Evolutionary conservation across 192 early-diverging fungal genomes (phyloP), one percentile per base, ranked within the genome.

Genomic region (Coemansia sp.): DNA sequence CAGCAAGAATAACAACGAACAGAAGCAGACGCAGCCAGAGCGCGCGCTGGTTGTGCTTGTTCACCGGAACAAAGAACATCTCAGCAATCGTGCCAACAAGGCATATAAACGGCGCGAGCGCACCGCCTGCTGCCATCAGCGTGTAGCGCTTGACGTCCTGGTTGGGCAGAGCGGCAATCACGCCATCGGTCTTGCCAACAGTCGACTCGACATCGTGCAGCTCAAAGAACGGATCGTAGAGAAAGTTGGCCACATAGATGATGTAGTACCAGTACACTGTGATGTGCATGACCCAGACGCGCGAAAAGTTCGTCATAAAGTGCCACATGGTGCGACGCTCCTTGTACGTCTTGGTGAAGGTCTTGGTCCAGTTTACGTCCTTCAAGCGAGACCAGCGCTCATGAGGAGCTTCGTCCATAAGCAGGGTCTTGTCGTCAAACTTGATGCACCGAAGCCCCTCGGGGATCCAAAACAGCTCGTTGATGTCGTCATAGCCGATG

Each of bases 281-380:
- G 42, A 94, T 69, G 67, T 94, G 90, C 71, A 94, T 88, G 61
- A 94, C 89, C 92, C 92, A 94, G 25, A 92, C 84, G 25, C 92
- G 90, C 34, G 88, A 88, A 58, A 94, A 92, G 77, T 92, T 94
- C 78, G 88, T 87, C 66, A 88, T 85, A 23, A 90, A 74, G 83
- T 94, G 92, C 77, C 90, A 80, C 87, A 89, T 89, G 11, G 90
- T 90, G 53, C 92, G 87, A 50, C 88, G 89, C 79, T 94, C 92
- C 65, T 89, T 87, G 77, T 91, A 94, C 2, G 92, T 92, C 76
- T 92, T 94, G 69, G 69, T 56, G 70, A 94, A 92, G 9, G 85
- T 85, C 52, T 85, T 83, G 15, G 74, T 81, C 89, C 91, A 94
- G 67, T 85, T 71, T 56, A 91, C 89, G 8, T 87, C 75, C 49